A percentile compares a stretch with the other conserved stretches of the same genome.
These are phyloP conservation scores for Cubamyces lactineus DNA, from an alignment of 768 basidiomycete species.

Conservation along the genomic window DNA sequence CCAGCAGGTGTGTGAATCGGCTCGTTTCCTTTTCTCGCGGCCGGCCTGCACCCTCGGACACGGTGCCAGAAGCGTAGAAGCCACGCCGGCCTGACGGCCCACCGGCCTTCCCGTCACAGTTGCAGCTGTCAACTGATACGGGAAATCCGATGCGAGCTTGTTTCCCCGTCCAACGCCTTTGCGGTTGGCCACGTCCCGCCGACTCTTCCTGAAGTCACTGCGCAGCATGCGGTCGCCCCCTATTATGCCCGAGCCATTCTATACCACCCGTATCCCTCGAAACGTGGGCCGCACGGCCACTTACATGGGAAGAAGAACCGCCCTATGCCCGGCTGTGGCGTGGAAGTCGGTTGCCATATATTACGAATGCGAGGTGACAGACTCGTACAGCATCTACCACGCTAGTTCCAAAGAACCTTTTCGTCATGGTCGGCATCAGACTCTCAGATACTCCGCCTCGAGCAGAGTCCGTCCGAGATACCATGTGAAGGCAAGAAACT, in stretches of 20 bases:
- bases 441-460: constrained; percentile 14
- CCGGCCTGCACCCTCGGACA: constrained; percentile 11
- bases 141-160: constrained; percentile 22
- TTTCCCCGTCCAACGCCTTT: constrained; percentile 7
- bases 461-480: constrained; percentile 17
- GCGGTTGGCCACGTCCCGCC: background rate
- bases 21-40: constrained; percentile 22
- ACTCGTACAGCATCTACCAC: constrained; percentile 22
- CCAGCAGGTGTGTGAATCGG: constrained; percentile 26
- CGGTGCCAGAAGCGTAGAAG: constrained; percentile 14
- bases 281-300: background rate
- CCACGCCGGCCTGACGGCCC: constrained; percentile 15
- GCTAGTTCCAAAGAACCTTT: constrained; percentile 12
- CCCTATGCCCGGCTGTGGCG: constrained; percentile 17
- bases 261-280: constrained; percentile 9
- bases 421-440: constrained; percentile 13
- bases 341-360: constrained; percentile 16
- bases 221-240: constrained; percentile 19
- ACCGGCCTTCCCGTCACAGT: constrained; percentile 22
- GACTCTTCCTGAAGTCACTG: constrained; percentile 10
- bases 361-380: constrained; percentile 5
- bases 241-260: constrained; percentile 19
- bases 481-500: constrained; percentile 15
- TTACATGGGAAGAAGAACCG: constrained; percentile 16
- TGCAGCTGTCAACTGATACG: constrained; percentile 23